phyloP scores from a whole-genome alignment of 2,329 filamentous ascomycete species.

The Escovopsis sp. region DNA sequence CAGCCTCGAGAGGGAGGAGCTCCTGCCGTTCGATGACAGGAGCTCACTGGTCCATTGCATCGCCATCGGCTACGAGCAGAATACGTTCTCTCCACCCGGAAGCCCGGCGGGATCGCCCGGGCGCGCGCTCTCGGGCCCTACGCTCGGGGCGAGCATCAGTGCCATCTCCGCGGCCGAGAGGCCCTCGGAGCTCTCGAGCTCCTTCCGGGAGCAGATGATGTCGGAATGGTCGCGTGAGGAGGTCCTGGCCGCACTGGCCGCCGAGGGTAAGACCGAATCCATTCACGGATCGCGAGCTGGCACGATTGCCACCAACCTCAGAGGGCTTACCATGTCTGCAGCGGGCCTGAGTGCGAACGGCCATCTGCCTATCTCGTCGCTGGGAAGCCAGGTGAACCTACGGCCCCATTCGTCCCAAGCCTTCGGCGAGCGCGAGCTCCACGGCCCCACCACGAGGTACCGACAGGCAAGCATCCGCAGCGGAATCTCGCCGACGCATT shows the following conservation, averaged over 20 bases:
- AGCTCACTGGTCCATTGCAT: slow-evolving; percentile 60
- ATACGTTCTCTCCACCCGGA: slow-evolving; percentile 45
- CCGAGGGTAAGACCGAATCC: slow-evolving; percentile 57
- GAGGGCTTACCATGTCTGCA: slow-evolving; percentile 43
- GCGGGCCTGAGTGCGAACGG: slow-evolving; percentile 24
- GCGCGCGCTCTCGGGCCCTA: slow-evolving; percentile 46
- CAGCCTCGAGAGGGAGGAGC: slow-evolving; percentile 44
- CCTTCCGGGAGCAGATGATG: slow-evolving; percentile 61
- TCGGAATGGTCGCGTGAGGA: slow-evolving; percentile 66
- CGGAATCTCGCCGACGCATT: slow-evolving; percentile 29
- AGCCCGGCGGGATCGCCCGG: slow-evolving; percentile 59
- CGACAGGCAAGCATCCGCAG: slow-evolving; percentile 42
- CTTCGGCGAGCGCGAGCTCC: slow-evolving; percentile 17
- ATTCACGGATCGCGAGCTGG: slow-evolving; percentile 60
- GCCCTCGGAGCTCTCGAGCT: slow-evolving; percentile 46
- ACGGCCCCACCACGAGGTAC: slow-evolving; percentile 25
- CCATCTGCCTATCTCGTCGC: slow-evolving; percentile 28
- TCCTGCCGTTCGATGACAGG: slow-evolving; percentile 64
- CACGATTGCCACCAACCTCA: slow-evolving; percentile 36
- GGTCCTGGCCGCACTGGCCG: slow-evolving; percentile 53
- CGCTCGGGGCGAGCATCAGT: slow-evolving; percentile 36
- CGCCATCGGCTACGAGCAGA: slow-evolving; percentile 53
- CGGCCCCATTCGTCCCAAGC: slow-evolving; percentile 32
- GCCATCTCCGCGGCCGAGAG: slow-evolving; percentile 22
- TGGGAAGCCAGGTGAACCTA: slow-evolving; percentile 35